These are phyloP conservation scores for Coemansia sp. DNA, from an alignment of 192 early-diverging fungal genomes.

Conservation along the genomic window DNA sequence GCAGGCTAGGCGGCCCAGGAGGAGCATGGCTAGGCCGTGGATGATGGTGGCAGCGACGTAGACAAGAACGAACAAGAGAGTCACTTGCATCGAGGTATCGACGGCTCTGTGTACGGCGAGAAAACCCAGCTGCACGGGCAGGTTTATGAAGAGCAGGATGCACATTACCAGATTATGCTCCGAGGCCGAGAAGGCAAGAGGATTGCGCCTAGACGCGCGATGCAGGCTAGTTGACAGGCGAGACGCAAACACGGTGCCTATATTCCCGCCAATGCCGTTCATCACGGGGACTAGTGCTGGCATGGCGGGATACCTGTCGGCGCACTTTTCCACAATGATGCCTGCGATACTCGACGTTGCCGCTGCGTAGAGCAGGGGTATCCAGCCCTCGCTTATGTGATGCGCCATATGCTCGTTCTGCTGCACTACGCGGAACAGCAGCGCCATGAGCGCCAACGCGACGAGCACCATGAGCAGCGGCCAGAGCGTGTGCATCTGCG, in stretches of 20 bases:
- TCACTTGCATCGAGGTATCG: conserved; percentile 50
- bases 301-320: conserved; percentile 31
- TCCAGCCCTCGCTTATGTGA: conserved; percentile 71
- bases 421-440: conserved; percentile 51
- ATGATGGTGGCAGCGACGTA: conserved; percentile 60
- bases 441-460: conserved; percentile 48
- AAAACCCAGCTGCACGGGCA: conserved; percentile 67
- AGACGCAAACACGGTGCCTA: conserved; percentile 77
- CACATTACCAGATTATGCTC: conserved; percentile 53
- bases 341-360: conserved; percentile 61
- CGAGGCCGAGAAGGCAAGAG: conserved; percentile 33
- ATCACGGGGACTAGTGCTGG: conserved; percentile 51
- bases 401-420: conserved; percentile 63
- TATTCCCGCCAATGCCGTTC: conserved; percentile 67
- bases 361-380: conserved; percentile 73
- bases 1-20: conserved; percentile 59
- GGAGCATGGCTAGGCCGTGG: conserved; percentile 57
- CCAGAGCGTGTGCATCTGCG: conserved; percentile 6
- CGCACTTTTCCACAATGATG: conserved; percentile 35
- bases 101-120: conserved; percentile 54
- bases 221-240: conserved; percentile 75
- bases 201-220: conserved; percentile 7
- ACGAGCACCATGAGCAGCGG: conserved; percentile 49
- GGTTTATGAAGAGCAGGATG: conserved; percentile 65
- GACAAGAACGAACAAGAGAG: conserved; percentile 44